Base-by-base conservation (phyloP, 352 stramenopile genomes). In the Blastocystis sp. region DNA sequence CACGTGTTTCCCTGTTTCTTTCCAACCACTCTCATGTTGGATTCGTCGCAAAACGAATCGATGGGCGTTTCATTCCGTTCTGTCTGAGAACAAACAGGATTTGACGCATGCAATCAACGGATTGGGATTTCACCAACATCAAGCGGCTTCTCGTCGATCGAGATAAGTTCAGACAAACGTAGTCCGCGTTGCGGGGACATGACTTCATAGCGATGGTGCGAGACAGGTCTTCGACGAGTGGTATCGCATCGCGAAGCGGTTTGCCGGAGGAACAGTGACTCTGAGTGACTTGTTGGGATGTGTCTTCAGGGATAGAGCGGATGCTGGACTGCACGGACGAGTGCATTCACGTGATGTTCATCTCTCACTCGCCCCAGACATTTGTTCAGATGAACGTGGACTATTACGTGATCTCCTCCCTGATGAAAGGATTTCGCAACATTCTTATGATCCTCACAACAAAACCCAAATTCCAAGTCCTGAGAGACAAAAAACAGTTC, bases 401-500 rank as follows among this genome's bases (percentile, higher is more conserved):
- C 37, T 85, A 85, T 59, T 85, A 85, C 45, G 74, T 85, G 74
- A 29, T 85, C 19, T 85, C 74, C 3, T 85, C 74, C 13, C 51
- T 85, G 1, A 85, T 85, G 74, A 85, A 85, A 62, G 74, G 24
- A 9, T 85, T 85, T 39, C 59, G 74, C 31, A 85, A 85, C 41
- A 67, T 85, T 29, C 29, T 85, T 6, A 85, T 29, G 1, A 85
- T 85, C 45, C 37, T 85, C 6, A 45, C 65, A 12, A 85, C 74
- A 85, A 85, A 85, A 67, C 74, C 74, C 33, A 85, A 85, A 62
- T 85, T 85, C 55, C 74, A 85, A 37, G 55, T 85, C 2, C 45
- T 85, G 33, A 31, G 74, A 50, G 45, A 66, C 31, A 33, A 85
- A 55, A 4, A 50, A 6, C 45, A 55, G 19, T 85, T 85, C 41